Percentiles rank a stretch among this genome's conserved stretches.
Conservation (phyloP, 768 basidiomycete species). For the Tephrocybe sp. region DNA sequence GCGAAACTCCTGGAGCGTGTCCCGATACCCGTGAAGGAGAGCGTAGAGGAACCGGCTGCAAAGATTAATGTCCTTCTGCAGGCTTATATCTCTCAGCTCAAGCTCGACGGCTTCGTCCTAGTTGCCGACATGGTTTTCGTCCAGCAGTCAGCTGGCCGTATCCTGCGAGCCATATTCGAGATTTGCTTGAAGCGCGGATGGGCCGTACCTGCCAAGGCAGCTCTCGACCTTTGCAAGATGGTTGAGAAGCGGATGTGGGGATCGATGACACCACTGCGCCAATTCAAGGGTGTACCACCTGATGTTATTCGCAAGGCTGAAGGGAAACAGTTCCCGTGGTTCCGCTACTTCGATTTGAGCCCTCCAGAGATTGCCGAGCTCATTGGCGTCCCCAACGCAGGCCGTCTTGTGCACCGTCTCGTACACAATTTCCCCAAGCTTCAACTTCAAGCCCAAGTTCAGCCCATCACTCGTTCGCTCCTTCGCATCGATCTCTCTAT, state of each 20-base stretch:
- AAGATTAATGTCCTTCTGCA: slow-evolving; percentile 97
- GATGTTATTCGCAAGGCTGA: slow-evolving; percentile 90
- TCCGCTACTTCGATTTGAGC: slow-evolving; percentile 91
- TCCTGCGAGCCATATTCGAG: slow-evolving; percentile 94
- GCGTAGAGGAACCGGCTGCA: slow-evolving; percentile 92
- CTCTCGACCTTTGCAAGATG: slow-evolving; percentile 95
- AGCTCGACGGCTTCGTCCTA: slow-evolving; percentile 86
- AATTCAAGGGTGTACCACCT: slow-evolving; percentile 87
- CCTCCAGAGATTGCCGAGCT: slow-evolving; percentile 95
- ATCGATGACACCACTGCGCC: slow-evolving; percentile 95
- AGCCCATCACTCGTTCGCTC: slow-evolving; percentile 92
- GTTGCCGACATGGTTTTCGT: slow-evolving; percentile 95
- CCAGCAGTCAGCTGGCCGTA: slow-evolving; percentile 95
- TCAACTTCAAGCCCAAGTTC: slow-evolving; percentile 91
- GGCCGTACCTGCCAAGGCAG: slow-evolving; percentile 90
- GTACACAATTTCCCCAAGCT: slow-evolving; percentile 97
- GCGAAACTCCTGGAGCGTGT: slow-evolving; percentile 89
- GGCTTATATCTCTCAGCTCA: slow-evolving; percentile 90
- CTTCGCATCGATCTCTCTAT: slow-evolving; percentile 92
- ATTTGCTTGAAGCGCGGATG: slow-evolving; percentile 98
- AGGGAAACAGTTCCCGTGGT: slow-evolving; percentile 82
- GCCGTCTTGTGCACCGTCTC: slow-evolving; percentile 84
- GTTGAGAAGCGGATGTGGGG: slow-evolving; percentile 90
- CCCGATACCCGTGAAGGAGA: slow-evolving; percentile 95
- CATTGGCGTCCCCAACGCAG: slow-evolving; percentile 91